These are phyloP conservation scores for Magnaporthiopsis poae DNA, from an alignment of 2,329 filamentous ascomycete genomes.

Conservation along the genomic window DNA sequence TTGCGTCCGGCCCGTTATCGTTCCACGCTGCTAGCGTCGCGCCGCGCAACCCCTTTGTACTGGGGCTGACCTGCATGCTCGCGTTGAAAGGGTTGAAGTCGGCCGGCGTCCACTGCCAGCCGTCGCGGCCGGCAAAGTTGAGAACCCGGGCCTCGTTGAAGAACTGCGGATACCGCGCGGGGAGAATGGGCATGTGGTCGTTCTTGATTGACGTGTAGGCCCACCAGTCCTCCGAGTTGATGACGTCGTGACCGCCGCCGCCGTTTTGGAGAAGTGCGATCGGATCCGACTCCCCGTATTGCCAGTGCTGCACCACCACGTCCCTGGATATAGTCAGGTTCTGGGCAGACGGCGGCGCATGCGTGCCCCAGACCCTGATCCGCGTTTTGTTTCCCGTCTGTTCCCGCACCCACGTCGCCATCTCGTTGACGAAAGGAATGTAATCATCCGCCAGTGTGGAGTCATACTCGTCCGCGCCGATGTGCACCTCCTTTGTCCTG, in stretches of 20 bases:
- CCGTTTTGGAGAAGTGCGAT: slow-evolving; percentile 31
- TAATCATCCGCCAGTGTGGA: slow-evolving; percentile 33
- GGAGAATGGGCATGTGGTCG: slow-evolving; percentile 30
- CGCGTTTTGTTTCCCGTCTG: slow-evolving; percentile 12
- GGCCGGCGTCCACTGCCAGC: slow-evolving; percentile 37
- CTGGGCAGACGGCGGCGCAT: slow-evolving; percentile 28
- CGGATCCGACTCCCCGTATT: slow-evolving; percentile 42
- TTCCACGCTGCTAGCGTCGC: slow-evolving; percentile 44
- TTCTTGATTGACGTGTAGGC: slow-evolving; percentile 42
- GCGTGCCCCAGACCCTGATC: slow-evolving; percentile 47
- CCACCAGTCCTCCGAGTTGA: slow-evolving; percentile 40
- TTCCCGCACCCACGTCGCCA: slow-evolving; percentile 32
- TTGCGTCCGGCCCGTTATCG: slow-evolving; percentile 42
- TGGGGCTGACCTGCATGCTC: background rate
- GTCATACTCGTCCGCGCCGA: slow-evolving; percentile 47
- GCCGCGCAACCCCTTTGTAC: slow-evolving; percentile 28
- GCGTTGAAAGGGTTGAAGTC: slow-evolving; percentile 22
- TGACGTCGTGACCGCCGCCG: slow-evolving; percentile 38
- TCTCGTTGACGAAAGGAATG: slow-evolving; percentile 43
- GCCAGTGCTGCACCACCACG: slow-evolving; percentile 47
- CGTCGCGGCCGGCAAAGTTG: slow-evolving; percentile 13
- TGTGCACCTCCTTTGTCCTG: slow-evolving; percentile 42
- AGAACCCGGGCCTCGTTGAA: slow-evolving; percentile 29
- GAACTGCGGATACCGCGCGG: slow-evolving; percentile 37
- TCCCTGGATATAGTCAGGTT: slow-evolving; percentile 24